Conservation (phyloP, 345 rosid species). For the Melastoma malabathricum region DNA sequence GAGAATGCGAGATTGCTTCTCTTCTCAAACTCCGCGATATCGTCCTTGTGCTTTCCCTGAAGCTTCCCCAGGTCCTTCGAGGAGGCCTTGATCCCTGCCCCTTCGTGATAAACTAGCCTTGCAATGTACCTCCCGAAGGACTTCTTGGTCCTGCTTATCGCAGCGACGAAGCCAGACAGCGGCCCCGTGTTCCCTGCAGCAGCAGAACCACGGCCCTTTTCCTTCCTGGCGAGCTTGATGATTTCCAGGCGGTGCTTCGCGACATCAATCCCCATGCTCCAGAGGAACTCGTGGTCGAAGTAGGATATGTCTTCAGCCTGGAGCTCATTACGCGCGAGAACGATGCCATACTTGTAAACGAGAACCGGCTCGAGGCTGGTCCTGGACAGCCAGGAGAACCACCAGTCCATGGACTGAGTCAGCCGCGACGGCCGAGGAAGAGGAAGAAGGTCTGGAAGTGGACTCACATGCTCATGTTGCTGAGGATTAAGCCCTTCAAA, state of each 20-base stretch:
- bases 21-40: conserved; percentile 13
- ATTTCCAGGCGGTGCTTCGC: conserved; percentile 77
- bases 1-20: conserved; percentile 46
- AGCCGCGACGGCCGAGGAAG: neutral
- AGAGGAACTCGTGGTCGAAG: conserved; percentile 73
- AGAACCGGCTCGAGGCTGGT: conserved; percentile 44
- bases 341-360: conserved; percentile 51
- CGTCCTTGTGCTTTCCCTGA: conserved; percentile 18
- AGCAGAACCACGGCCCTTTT: conserved; percentile 7
- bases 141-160: conserved; percentile 29
- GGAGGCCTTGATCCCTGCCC: conserved; percentile 16
- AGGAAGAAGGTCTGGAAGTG: neutral
- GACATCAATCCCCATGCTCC: conserved; percentile 57
- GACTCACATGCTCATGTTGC: neutral
- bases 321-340: conserved; percentile 50
- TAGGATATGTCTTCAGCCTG: conserved; percentile 41
- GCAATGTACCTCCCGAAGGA: conserved; percentile 27
- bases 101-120: conserved; percentile 29
- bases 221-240: conserved; percentile 54
- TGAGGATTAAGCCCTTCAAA: no score
- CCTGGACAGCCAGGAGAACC: conserved; percentile 81
- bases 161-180: conserved; percentile 28
- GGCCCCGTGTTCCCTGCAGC: neutral
- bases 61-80: conserved; percentile 17
- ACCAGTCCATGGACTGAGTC: conserved; percentile 56